These are phyloP conservation scores for Apium graveolens DNA, from an alignment of 129 eudicot genomes.

Conservation along the genomic window DNA sequence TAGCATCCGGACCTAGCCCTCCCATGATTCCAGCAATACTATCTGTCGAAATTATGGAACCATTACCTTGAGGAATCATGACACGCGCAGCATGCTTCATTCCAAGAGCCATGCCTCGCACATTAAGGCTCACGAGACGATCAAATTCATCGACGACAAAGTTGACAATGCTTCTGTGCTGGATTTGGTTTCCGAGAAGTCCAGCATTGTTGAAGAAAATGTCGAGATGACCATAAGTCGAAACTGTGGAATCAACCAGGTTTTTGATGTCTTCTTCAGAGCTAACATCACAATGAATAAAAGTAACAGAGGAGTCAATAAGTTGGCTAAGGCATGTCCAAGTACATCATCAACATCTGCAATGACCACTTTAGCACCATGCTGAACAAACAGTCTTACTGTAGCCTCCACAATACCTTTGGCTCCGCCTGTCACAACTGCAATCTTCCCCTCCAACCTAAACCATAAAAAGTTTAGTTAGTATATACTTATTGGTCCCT, in stretches of 20 bases:
- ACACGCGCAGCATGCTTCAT: slow-evolving; percentile 78
- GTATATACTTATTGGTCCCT: too few relatives aligned
- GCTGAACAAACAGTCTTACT: slow-evolving; percentile 49
- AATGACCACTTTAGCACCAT: slow-evolving; percentile 76
- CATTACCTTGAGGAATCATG: slow-evolving; percentile 54
- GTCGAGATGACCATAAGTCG: slow-evolving; percentile 47
- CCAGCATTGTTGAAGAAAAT: slow-evolving; percentile 85
- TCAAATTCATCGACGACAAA: slow-evolving; percentile 67
- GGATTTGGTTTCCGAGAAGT: slow-evolving; percentile 53
- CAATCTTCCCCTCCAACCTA: slow-evolving; percentile 89
- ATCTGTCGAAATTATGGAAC: slow-evolving; percentile 74
- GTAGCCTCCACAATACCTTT: slow-evolving; percentile 88
- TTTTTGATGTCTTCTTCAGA: slow-evolving; percentile 47
- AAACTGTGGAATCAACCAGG: slow-evolving; percentile 35
- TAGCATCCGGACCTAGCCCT: slow-evolving; percentile 78
- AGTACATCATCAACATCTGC: slow-evolving; percentile 57
- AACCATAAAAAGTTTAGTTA: neutral
- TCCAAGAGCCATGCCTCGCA: slow-evolving; percentile 63
- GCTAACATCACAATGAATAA: slow-evolving; percentile 73
- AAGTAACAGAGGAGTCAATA: slow-evolving; percentile 45
- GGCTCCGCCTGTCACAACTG: slow-evolving; percentile 89
- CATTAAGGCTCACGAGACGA: slow-evolving; percentile 51
- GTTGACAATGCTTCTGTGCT: slow-evolving; percentile 59
- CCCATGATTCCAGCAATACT: slow-evolving; percentile 82
- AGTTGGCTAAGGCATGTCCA: slow-evolving; percentile 43